phyloP scores from a whole-genome alignment of 371 early-diverging fungal species.

The Syncephalastrum sp. region DNA sequence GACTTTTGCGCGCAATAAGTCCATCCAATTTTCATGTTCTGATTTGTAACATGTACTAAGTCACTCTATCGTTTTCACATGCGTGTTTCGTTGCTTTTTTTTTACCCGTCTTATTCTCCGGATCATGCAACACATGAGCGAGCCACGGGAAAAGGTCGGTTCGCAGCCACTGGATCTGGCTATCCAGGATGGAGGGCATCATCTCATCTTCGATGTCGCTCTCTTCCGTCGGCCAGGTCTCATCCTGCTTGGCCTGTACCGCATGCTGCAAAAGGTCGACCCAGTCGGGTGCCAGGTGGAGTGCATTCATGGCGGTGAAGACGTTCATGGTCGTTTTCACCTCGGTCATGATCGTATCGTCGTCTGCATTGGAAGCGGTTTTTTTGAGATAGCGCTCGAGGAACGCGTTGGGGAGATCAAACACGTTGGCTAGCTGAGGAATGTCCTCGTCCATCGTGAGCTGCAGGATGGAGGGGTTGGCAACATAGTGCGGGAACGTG shows the following conservation, averaged over 20 bases:
- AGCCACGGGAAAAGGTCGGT: conserved; percentile 17
- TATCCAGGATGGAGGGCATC: neutral
- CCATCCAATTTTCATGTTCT: conserved; percentile 10
- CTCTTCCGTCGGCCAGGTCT: neutral
- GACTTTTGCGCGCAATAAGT: conserved; percentile 17
- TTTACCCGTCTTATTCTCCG: conserved; percentile 4
- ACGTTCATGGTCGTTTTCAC: too few relatives aligned
- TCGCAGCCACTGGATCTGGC: conserved; percentile 11
- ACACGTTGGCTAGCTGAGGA: too few relatives aligned
- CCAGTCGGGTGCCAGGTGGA: conserved; percentile 7
- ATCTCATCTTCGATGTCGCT: neutral
- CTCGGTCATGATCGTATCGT: too few relatives aligned
- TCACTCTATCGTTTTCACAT: neutral
- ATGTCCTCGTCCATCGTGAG: too few relatives aligned
- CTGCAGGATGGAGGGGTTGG: too few relatives aligned
- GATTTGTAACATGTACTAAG: neutral
- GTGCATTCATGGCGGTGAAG: neutral
- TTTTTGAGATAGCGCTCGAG: too few relatives aligned
- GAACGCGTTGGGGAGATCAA: too few relatives aligned
- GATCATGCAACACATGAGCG: conserved; percentile 10
- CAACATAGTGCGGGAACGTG: too few relatives aligned
- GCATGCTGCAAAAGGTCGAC: neutral
- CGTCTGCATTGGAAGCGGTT: too few relatives aligned
- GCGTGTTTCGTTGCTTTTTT: neutral
- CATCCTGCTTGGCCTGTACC: neutral